Conservation (phyloP, 1,284 basidiomycete genomes). For the Cryptococcus deneoformans region DNA sequence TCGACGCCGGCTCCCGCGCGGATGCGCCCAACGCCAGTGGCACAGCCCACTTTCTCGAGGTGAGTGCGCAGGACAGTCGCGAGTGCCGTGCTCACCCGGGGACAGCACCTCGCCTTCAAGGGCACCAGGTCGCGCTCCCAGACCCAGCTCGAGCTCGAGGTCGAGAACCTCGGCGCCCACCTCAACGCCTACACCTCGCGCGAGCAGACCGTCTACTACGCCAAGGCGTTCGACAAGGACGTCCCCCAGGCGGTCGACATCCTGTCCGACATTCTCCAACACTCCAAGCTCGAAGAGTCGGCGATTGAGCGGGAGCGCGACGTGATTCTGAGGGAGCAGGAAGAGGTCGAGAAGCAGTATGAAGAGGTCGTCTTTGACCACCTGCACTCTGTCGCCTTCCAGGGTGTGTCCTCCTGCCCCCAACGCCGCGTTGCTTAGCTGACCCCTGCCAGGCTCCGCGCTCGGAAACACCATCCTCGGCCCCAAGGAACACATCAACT, state of each 20-base stretch:
- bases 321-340: constrained; percentile 95
- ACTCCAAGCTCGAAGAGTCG: constrained; percentile 84
- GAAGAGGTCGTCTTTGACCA: constrained; percentile 99
- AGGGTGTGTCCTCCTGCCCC: constrained; percentile 27
- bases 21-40: constrained; percentile 94
- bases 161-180: constrained; percentile 97
- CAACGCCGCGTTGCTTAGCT: too few relatives aligned
- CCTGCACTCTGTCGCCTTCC: constrained; percentile 92
- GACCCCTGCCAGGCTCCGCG: constrained; percentile 1
- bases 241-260: constrained; percentile 91
- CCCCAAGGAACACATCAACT: constrained; percentile 93
- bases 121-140: constrained; percentile 89
- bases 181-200: constrained; percentile 98
- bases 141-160: constrained; percentile 91
- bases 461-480: constrained; percentile 59
- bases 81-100: too few relatives aligned
- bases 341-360: constrained; percentile 98
- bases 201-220: constrained; percentile 99
- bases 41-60: constrained; percentile 98
- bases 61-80: constrained; percentile 22
- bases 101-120: constrained; percentile 60
- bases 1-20: constrained; percentile 94
- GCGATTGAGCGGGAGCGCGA: constrained; percentile 73
- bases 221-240: constrained; percentile 98
- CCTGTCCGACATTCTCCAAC: constrained; percentile 97